Percentiles rank a stretch among this genome's conserved stretches.
These are phyloP conservation scores for Coniochaeta hoffmannii DNA, from an alignment of 2,329 filamentous ascomycete species.

Conservation along the genomic window DNA sequence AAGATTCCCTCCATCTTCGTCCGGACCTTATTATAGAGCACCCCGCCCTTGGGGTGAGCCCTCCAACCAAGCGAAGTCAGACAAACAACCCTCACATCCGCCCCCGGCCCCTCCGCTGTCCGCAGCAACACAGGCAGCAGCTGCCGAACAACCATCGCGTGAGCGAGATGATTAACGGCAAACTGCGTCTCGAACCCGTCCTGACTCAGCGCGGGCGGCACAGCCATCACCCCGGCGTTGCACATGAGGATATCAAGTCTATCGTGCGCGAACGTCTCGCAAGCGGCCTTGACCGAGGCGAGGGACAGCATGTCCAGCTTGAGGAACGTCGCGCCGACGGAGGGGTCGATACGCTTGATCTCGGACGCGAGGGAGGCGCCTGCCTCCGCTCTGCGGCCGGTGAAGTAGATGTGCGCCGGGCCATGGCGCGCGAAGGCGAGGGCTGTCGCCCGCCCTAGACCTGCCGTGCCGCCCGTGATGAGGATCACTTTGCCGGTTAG, in stretches of 20 bases:
- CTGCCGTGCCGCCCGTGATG: slow-evolving; percentile 35
- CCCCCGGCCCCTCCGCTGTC: slow-evolving; percentile 19
- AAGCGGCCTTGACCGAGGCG: slow-evolving; percentile 25
- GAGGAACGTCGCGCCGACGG: slow-evolving; percentile 21
- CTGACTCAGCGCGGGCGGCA: slow-evolving; percentile 23
- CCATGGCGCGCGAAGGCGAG: slow-evolving; percentile 30
- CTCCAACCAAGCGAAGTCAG: slow-evolving; percentile 20
- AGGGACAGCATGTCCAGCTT: slow-evolving; percentile 33
- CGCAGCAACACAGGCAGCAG: slow-evolving; percentile 27
- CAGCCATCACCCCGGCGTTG: slow-evolving; percentile 19
- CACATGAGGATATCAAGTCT: slow-evolving; percentile 37
- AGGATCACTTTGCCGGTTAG: slow-evolving; percentile 30
- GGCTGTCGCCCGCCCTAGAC: slow-evolving; percentile 33
- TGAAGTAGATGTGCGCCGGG: slow-evolving; percentile 46
- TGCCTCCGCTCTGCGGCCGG: slow-evolving; percentile 37
- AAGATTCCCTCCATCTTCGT: slow-evolving; percentile 9
- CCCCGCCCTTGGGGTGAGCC: slow-evolving; percentile 16
- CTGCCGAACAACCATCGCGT: slow-evolving; percentile 30
- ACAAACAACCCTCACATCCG: slow-evolving; percentile 20
- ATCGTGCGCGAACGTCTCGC: slow-evolving; percentile 22
- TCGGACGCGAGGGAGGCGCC: slow-evolving; percentile 26
- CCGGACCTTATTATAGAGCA: slow-evolving; percentile 14
- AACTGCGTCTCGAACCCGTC: slow-evolving; percentile 30
- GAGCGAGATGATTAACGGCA: slow-evolving; percentile 32
- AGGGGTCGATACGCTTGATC: not conserved